Base-by-base conservation (phyloP, 352 stramenopile genomes). In the Pythium insidiosum region DNA sequence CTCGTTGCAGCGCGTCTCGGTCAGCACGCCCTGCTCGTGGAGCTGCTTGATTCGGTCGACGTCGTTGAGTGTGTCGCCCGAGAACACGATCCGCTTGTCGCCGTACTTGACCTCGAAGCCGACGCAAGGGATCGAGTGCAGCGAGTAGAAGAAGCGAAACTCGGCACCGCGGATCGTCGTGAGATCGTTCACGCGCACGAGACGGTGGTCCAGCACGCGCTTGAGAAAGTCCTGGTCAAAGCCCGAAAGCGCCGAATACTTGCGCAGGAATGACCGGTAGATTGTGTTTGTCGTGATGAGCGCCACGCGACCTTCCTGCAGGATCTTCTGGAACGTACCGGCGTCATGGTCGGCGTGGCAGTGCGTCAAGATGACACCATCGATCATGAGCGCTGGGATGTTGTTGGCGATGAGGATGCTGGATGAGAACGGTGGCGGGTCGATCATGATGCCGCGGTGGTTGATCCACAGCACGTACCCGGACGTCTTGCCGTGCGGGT, bases 391-490 rank as follows among this genome's bases (percentile, higher is more conserved):
- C 21, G 88, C 87, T 5, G 81, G 74, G 38, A 95, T 95, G 44
- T 88, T 91, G 60, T 88, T 93, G 19, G 78, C 76, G 23, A 84
- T 65, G 26, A 94, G 51, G 31, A 95, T 87, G 13, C 76, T 84
- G 18, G 76, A 90, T 28, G 84, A 93, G 43, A 95, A 93, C 5
- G 94, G 92, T 18, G 94, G 94, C 16, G 94, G 94, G 56, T 98
- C 94, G 53, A 98, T 97, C 94, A 98, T 98, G 39, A 98, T 93
- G 22, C 94, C 94, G 36, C 92, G 63, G 28, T 95, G 87, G 56
- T 98, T 98, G 42, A 98, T 97, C 94, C 94, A 98, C 5, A 98
- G 67, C 28, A 98, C 94, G 61, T 98, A 98, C 13, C 94, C 94
- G 11, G 87, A 97, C 10, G 92, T 97, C 43, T 80, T 85, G 38